These are phyloP conservation scores for Mycoemilia scoparia DNA, from an alignment of 192 early-diverging fungal species.

Conservation along the genomic window DNA sequence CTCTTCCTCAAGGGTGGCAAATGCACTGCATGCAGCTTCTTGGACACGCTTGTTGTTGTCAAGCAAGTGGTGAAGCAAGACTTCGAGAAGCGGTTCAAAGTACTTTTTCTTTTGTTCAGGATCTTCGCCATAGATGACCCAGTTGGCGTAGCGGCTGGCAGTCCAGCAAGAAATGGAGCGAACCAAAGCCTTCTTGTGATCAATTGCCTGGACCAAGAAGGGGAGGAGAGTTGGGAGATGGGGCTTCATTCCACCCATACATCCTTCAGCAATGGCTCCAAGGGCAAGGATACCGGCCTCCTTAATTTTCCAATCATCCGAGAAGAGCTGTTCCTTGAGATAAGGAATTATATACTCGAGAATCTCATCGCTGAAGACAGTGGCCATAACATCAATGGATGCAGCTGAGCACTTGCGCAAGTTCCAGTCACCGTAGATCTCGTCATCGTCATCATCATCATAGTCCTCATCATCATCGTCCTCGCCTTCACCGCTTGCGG, in stretches of 20 bases:
- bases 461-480: conserved; percentile 75
- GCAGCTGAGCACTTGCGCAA: conserved; percentile 96
- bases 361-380: conserved; percentile 68
- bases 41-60: conserved; percentile 98
- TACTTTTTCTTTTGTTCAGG: conserved; percentile 41
- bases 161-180: conserved; percentile 99
- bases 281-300: conserved; percentile 94
- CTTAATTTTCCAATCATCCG: conserved; percentile 72
- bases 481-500: conserved; percentile 34
- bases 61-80: conserved; percentile 56
- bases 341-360: conserved; percentile 71
- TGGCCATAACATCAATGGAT: conserved; percentile 84
- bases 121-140: conserved; percentile 44
- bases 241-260: conserved; percentile 70
- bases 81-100: conserved; percentile 71
- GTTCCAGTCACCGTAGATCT: conserved; percentile 85
- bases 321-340: conserved; percentile 64
- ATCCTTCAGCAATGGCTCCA: conserved; percentile 95
- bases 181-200: conserved; percentile 74
- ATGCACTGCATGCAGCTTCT: conserved; percentile 89
- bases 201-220: conserved; percentile 61
- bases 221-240: conserved; percentile 78
- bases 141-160: conserved; percentile 76
- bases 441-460: conserved; percentile 71
- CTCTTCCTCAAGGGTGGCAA: conserved; percentile 91